phyloP scores from a whole-genome alignment of 345 rosid species.

The Carallia brachiata region DNA sequence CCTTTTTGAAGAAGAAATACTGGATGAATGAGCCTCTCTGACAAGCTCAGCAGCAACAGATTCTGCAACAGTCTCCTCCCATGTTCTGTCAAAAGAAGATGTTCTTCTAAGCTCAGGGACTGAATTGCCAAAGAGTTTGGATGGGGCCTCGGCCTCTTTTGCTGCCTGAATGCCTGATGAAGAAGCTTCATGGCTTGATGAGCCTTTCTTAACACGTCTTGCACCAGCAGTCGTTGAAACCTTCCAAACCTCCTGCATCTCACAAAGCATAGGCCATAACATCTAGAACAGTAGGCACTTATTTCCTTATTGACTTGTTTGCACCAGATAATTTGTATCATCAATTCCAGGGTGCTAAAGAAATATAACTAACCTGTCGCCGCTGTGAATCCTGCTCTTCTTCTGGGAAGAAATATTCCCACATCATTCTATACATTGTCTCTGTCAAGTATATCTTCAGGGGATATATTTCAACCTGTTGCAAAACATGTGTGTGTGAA shows the following conservation, averaged over 20 bases:
- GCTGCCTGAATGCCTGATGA: slow-evolving; percentile 44
- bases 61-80: slow-evolving; percentile 96
- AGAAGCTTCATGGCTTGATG: slow-evolving; percentile 52
- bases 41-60: slow-evolving; percentile 83
- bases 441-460: slow-evolving; percentile 95
- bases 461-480: slow-evolving; percentile 94
- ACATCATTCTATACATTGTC: slow-evolving; percentile 97
- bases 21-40: slow-evolving; percentile 55
- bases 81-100: slow-evolving; percentile 77
- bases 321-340: slow-evolving; percentile 1
- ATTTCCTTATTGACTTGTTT: slow-evolving; percentile 4
- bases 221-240: slow-evolving; percentile 85
- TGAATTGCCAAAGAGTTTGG: slow-evolving; percentile 48
- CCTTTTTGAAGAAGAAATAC: slow-evolving; percentile 47
- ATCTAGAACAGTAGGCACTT: background rate
- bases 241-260: slow-evolving; percentile 89
- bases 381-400: slow-evolving; percentile 98
- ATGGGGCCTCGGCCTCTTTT: slow-evolving; percentile 60
- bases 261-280: slow-evolving; percentile 14
- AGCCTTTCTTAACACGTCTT: slow-evolving; percentile 82
- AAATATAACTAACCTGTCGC: slow-evolving; percentile 61
- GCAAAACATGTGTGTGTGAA: slow-evolving; percentile 7
- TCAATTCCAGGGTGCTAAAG: slow-evolving; percentile 7
- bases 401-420: slow-evolving; percentile 93
- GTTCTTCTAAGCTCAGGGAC: slow-evolving; percentile 74